phyloP scores from a whole-genome alignment of 164 flowering plant species.

The Nymphaea colorata region DNA sequence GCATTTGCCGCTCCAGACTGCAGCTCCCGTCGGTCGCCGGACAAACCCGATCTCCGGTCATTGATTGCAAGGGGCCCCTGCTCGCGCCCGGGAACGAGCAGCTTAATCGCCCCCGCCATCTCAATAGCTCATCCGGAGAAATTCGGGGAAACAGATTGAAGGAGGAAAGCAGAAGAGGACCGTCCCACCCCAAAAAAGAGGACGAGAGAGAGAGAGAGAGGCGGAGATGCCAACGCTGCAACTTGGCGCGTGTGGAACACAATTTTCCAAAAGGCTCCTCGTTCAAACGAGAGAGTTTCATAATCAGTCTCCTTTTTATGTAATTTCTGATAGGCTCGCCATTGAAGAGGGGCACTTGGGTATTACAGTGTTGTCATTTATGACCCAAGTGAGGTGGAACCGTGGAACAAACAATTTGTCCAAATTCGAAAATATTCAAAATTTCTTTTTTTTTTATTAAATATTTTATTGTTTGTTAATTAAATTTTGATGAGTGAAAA shows the following conservation, averaged over 20 bases:
- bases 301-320: not conserved
- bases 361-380: too few relatives aligned
- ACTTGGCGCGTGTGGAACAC: not conserved
- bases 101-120: slow-evolving; percentile 9
- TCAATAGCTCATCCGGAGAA: not conserved
- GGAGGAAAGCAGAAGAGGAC: not conserved
- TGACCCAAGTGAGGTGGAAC: too few relatives aligned
- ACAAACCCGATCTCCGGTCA: not conserved
- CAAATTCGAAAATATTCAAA: too few relatives aligned
- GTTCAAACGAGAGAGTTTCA: not conserved
- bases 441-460: too few relatives aligned
- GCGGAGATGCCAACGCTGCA: slow-evolving; percentile 7
- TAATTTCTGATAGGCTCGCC: too few relatives aligned
- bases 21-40: not conserved
- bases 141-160: not conserved
- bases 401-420: too few relatives aligned
- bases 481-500: too few relatives aligned
- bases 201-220: not conserved
- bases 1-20: not conserved
- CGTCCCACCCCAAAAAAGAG: not conserved
- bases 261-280: not conserved
- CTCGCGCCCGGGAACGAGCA: not conserved
- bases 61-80: not conserved
- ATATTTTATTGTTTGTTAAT: too few relatives aligned
- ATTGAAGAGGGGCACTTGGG: too few relatives aligned